phyloP scores from a whole-genome alignment of 768 basidiomycete species.

The Auricularia sp. region DNA sequence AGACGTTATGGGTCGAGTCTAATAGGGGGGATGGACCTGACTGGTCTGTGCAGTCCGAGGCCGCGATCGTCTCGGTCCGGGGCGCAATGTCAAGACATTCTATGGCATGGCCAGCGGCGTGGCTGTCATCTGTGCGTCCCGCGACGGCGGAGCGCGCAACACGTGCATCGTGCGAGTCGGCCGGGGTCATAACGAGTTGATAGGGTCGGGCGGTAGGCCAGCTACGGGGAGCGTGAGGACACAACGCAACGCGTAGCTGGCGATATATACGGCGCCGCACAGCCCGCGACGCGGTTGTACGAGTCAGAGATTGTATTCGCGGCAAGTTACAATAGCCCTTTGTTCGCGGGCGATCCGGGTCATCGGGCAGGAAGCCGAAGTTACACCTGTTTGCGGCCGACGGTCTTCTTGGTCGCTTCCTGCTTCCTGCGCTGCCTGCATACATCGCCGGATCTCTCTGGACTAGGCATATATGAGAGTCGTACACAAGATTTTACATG shows the following conservation, averaged over 20 bases:
- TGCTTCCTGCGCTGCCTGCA: no score
- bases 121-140: not conserved
- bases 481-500: no score
- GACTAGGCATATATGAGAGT: no score
- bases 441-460: no score
- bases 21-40: no score
- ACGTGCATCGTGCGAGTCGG: not conserved
- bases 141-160: not conserved
- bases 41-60: no score
- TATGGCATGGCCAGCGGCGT: no score
- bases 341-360: not conserved
- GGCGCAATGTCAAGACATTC: no score
- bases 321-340: not conserved
- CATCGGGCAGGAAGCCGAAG: not conserved
- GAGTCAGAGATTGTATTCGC: not conserved
- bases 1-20: no score
- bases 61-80: no score
- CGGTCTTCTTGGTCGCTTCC: no score
- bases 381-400: not conserved
- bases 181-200: not conserved
- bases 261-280: not conserved
- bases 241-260: not conserved
- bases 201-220: not conserved
- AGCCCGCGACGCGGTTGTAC: not conserved
- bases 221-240: not conserved